Conservation (phyloP, 805 yeast species). For the Teunomyces gatunensis region DNA sequence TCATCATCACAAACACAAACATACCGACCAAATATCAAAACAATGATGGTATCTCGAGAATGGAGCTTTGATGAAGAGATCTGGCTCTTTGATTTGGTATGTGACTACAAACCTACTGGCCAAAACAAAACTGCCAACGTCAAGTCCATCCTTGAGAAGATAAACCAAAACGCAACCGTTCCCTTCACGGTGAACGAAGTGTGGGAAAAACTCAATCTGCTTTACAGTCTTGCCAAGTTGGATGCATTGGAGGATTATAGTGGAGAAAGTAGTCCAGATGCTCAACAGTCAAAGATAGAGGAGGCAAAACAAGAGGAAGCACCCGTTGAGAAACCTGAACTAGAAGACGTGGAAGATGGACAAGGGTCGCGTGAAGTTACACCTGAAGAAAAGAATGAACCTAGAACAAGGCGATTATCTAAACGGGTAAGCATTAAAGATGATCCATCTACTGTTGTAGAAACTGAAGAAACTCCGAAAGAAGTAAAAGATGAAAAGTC, state of each 20-base stretch:
- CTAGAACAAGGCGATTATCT: conserved; percentile 1
- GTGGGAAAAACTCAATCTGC: conserved; percentile 51
- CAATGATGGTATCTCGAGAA: conserved; percentile 10
- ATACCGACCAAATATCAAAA: neutral
- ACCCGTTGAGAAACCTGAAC: conserved; percentile 2
- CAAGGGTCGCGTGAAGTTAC: conserved; percentile 3
- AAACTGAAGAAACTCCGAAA: conserved; percentile 26
- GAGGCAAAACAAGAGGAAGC: conserved; percentile 3
- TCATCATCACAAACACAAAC: conserved; percentile 3
- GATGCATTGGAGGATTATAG: conserved; percentile 50
- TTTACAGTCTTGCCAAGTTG: conserved; percentile 57
- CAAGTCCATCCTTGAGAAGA: conserved; percentile 38
- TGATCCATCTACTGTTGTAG: conserved; percentile 39
- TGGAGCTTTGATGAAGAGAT: conserved; percentile 69
- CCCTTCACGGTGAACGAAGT: conserved; percentile 48
- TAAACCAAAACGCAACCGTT: conserved; percentile 25
- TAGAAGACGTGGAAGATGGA: conserved; percentile 4
- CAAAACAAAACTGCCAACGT: conserved; percentile 42
- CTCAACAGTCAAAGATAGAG: neutral
- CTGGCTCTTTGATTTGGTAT: conserved; percentile 55
- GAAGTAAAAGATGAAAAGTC: conserved; percentile 23
- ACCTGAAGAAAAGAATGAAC: conserved; percentile 3
- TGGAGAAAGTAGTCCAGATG: conserved; percentile 4
- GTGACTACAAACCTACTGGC: conserved; percentile 72
- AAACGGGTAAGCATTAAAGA: conserved; percentile 5